Evolutionary conservation across 2,329 filamentous ascomycete species (phyloP), one percentile per base, ranked within the genome.

Genomic region (Exophiala mesophila): DNA sequence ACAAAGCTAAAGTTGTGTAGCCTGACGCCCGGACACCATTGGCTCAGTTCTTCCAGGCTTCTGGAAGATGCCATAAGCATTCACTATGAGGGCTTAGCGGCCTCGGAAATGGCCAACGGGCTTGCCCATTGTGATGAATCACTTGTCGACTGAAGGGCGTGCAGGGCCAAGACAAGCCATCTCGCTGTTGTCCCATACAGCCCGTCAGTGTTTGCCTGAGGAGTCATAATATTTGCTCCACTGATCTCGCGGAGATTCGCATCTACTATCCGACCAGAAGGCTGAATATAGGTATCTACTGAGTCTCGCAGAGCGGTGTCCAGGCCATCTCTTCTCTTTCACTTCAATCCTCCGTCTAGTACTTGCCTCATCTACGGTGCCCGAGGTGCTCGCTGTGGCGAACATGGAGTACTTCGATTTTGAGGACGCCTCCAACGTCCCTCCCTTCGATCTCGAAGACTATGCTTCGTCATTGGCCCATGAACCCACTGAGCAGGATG

Each of bases 391-490:
- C 21, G 16, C 16, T 32, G 24, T 41, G 35, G 38, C 30, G 35
- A 52, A 36, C 9, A 68, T 71, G 68, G 68, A 70, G 53, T 71
- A 68, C 55, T 71, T 71, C 49, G 61, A 71, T 47, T 70, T 71
- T 46, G 66, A 70, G 46, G 63, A 66, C 43, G 68, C 68, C 23
- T 66, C 67, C 15, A 60, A 60, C 39, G 59, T 57, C 39, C 62
- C 63, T 19, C 56, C 62, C 19, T 59, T 56, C 19, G 52, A 57
- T 35, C 62, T 65, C 17, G 63, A 67, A 40, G 66, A 69, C 49
- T 26, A 12, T 26, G 54, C 62, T 39, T 63, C 60, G 39, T 69
- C 64, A 5, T 53, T 65, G 47, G 55, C 55, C 23, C 57, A 60
- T 36, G 64, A 67, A 36, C 48, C 63, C 16, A 63, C 64, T 33